These are phyloP conservation scores for Aspergillus jensenii DNA, from an alignment of 2,329 filamentous ascomycete species.

Conservation along the genomic window DNA sequence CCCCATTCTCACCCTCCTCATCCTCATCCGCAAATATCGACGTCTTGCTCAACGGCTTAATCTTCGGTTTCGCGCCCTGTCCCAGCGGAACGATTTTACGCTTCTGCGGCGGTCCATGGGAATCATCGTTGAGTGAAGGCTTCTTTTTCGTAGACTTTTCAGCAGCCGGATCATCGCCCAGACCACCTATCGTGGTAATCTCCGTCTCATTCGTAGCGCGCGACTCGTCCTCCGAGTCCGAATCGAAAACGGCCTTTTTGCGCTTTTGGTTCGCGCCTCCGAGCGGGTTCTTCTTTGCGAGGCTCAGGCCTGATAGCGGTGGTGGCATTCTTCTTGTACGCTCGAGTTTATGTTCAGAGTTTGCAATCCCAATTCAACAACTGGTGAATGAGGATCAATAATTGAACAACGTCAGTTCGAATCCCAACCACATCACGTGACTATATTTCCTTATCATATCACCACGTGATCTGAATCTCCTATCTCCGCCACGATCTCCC, in stretches of 20 bases:
- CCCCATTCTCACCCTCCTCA: slow-evolving; percentile 27
- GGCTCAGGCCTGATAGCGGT: slow-evolving; percentile 45
- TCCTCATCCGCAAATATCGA: slow-evolving; percentile 41
- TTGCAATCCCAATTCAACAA: not conserved
- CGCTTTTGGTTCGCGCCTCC: slow-evolving; percentile 44
- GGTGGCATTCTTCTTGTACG: slow-evolving; percentile 22
- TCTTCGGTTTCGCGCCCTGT: slow-evolving; percentile 20
- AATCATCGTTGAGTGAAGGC: not conserved
- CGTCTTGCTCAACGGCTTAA: slow-evolving; percentile 35
- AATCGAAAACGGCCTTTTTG: slow-evolving; percentile 50
- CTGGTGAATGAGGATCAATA: too few relatives aligned
- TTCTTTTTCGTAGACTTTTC: slow-evolving; percentile 13
- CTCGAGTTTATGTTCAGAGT: not conserved
- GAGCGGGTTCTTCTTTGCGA: slow-evolving; percentile 38
- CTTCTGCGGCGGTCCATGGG: slow-evolving; percentile 29
- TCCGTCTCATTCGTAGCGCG: slow-evolving; percentile 26
- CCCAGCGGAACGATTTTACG: slow-evolving; percentile 35
- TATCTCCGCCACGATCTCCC: not conserved
- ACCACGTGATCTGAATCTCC: slow-evolving; percentile 10
- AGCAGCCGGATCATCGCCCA: slow-evolving; percentile 23
- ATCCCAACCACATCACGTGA: not conserved
- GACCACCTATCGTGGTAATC: slow-evolving; percentile 40
- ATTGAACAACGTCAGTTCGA: not conserved
- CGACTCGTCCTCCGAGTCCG: slow-evolving; percentile 29
- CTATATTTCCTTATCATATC: slow-evolving; percentile 11